Percentiles rank a stretch among this genome's conserved stretches.
Evolutionary conservation across 768 basidiomycete genomes (phyloP).

Genomic region (Tricholoma bakamatsutake): DNA sequence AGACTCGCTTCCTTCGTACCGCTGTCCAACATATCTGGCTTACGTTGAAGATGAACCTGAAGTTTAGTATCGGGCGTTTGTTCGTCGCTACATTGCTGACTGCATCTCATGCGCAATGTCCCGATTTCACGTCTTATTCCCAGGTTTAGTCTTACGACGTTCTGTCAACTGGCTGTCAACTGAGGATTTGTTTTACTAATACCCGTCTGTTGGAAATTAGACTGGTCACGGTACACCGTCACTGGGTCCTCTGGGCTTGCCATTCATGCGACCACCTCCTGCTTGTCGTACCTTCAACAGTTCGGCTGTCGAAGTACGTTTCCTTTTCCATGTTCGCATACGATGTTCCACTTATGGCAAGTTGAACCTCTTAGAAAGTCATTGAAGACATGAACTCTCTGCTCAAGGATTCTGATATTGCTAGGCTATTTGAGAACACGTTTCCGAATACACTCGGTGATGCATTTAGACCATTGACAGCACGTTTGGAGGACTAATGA

Average conservation of each 20-base stretch:
- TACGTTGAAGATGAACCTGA: conserved; percentile 19
- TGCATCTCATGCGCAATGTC: conserved; percentile 39
- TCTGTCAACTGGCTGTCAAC: not conserved
- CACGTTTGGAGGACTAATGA: not conserved
- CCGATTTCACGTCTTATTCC: conserved; percentile 57
- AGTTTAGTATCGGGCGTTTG: conserved; percentile 16
- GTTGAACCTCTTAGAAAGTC: conserved; percentile 43
- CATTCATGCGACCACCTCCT: conserved; percentile 67
- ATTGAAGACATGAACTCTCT: conserved; percentile 67
- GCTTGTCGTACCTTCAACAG: conserved; percentile 75
- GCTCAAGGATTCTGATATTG: conserved; percentile 72
- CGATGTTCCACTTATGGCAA: not conserved
- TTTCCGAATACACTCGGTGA: conserved; percentile 79
- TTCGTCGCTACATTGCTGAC: conserved; percentile 21
- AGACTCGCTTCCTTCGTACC: not conserved
- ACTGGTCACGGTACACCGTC: conserved; percentile 56
- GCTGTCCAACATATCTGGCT: conserved; percentile 6
- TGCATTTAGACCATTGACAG: not conserved
- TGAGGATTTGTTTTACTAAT: not conserved
- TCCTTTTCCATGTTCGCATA: not conserved
- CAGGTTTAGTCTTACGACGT: conserved; percentile 29
- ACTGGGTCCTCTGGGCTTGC: conserved; percentile 53
- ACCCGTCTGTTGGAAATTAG: conserved; percentile 24
- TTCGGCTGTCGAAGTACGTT: conserved; percentile 59
- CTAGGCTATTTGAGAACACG: conserved; percentile 75